A percentile compares a stretch with the other conserved stretches of the same genome.
Conservation (phyloP, 305 asterid genomes). For the Fraxinus floribunda region DNA sequence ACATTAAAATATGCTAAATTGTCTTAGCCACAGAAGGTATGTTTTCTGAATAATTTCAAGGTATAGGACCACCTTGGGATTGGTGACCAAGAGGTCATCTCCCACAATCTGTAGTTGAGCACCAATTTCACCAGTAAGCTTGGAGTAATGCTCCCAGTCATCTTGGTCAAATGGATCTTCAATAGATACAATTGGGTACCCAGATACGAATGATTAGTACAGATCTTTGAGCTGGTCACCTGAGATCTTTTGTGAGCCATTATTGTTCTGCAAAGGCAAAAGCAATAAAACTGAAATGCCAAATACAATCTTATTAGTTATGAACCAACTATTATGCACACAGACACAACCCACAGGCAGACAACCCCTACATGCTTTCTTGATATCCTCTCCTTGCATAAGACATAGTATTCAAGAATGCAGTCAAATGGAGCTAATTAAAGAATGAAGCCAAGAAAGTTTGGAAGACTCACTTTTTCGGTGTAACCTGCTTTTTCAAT, state of each 20-base stretch:
- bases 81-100: slow-evolving; percentile 64
- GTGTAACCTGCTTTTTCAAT: slow-evolving; percentile 92
- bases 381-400: not conserved
- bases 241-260: slow-evolving; percentile 77
- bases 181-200: slow-evolving; percentile 94
- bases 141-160: slow-evolving; percentile 86
- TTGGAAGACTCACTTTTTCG: slow-evolving; percentile 48
- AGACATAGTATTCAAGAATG: not conserved
- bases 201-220: slow-evolving; percentile 76
- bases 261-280: slow-evolving; percentile 52
- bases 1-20: not conserved
- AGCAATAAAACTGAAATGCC: not conserved
- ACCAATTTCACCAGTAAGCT: slow-evolving; percentile 46
- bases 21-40: not conserved
- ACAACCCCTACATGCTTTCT: not conserved
- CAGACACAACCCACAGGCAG: not conserved
- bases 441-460: not conserved
- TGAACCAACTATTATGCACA: not conserved
- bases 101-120: slow-evolving; percentile 76
- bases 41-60: not conserved
- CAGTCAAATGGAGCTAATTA: slow-evolving; percentile 4
- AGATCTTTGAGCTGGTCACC: slow-evolving; percentile 89
- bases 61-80: slow-evolving; percentile 46
- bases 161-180: slow-evolving; percentile 99
- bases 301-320: slow-evolving; percentile 2